Evolutionary conservation across 1,139 yeast genomes (phyloP), one percentile per base, ranked within the genome.

Genomic region (Taiozyma sp.): DNA sequence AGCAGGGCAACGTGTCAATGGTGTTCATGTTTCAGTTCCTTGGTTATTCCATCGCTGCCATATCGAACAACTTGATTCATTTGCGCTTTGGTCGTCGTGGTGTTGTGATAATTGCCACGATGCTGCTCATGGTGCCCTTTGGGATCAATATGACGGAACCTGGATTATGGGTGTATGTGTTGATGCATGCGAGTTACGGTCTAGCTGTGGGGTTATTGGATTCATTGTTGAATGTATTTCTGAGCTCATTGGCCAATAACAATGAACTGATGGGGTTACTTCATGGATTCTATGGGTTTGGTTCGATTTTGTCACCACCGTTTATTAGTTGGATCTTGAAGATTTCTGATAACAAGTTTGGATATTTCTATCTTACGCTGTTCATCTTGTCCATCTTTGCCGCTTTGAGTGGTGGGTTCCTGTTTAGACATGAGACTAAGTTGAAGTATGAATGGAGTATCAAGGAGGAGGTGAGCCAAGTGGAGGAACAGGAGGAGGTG

Each of bases 211-310:
- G 91, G 1, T 62, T 79, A 4, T 56, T 82, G 44, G 91, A 84
- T 66, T 79, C 88, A 22, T 69, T 80, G 3, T 68, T 81, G 51
- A 83, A 81, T 59, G 74, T 81, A 9, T 77, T 83, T 72, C 71
- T 83, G 62, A 86, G 88, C 0, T 70, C 70, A 35, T 67, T 85
- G 48, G 71, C 65, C 7, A 80, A 80, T 55, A 76, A 82, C 42
- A 84, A 84, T 63, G 86, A 82, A 60, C 63, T 83, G 28, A 68
- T 85, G 67, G 91, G 91, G 1, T 64, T 81, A 0, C 63, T 84
- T 56, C 93, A 85, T 67, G 86, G 88, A 0, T 74, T 77, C 54
- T 85, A 82, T 62, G 91, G 91, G 0, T 64, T 82, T 7, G 89
- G 90, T 1, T 80, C 88, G 47, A 77, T 84, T 72, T 68, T 81